A percentile compares a stretch with the other conserved stretches of the same genome.
Evolutionary conservation across 257 asterid genomes (phyloP).

Genomic region (Striga asiatica): DNA sequence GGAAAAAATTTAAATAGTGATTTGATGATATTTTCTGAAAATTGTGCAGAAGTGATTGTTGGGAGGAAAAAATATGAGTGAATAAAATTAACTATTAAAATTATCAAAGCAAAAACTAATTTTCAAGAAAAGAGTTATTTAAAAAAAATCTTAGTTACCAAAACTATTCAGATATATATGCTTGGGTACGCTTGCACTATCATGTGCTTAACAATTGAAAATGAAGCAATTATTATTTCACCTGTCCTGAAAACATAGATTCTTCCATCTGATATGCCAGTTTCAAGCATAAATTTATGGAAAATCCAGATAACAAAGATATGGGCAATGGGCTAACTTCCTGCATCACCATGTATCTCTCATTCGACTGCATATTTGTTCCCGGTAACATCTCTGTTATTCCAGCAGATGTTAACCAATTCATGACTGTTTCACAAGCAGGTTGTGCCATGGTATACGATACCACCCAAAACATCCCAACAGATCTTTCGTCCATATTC

Average conservation of each 20-base stretch:
- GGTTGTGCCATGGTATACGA: constrained; percentile 99
- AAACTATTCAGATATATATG: too few relatives aligned
- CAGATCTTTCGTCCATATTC: constrained; percentile 96
- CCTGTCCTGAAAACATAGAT: constrained; percentile 94
- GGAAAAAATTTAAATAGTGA: too few relatives aligned
- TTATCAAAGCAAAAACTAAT: too few relatives aligned
- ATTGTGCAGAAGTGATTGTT: too few relatives aligned
- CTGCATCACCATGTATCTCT: constrained; percentile 84
- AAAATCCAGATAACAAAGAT: constrained; percentile 75
- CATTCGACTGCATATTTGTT: constrained; percentile 63
- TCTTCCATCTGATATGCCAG: constrained; percentile 83
- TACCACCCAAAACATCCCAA: constrained; percentile 99
- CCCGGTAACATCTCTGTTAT: constrained; percentile 69
- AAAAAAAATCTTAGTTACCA: too few relatives aligned
- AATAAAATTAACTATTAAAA: too few relatives aligned
- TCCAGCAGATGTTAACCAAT: constrained; percentile 88
- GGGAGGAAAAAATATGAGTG: too few relatives aligned
- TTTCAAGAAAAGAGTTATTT: too few relatives aligned
- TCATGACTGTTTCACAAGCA: constrained; percentile 87
- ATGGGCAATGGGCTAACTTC: constrained; percentile 92
- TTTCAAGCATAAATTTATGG: constrained; percentile 82
- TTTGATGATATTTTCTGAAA: too few relatives aligned
- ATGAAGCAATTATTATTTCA: constrained; percentile 16
- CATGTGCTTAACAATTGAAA: constrained; percentile 10
- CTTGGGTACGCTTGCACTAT: constrained; percentile 12